A percentile compares a stretch with the other conserved stretches of the same genome.
Evolutionary conservation across 2,329 filamentous ascomycete genomes (phyloP).

Genomic region (Tolypocladium sp.): DNA sequence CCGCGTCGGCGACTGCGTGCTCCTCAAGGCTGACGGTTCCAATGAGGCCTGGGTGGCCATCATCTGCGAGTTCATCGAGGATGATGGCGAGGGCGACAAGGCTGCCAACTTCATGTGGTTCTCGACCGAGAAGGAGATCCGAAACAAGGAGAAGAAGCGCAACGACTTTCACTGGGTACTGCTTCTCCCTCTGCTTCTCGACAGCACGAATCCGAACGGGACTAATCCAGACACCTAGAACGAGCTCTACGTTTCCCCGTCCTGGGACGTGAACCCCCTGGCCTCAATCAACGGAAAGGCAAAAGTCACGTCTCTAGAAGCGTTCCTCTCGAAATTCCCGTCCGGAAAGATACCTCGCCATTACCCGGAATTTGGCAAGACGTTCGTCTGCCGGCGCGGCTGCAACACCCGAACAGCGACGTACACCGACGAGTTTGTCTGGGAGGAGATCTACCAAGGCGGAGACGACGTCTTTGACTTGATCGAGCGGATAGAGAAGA

Average conservation of each 20-base stretch:
- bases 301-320: slow-evolving; percentile 61
- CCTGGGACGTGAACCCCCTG: slow-evolving; percentile 80
- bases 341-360: slow-evolving; percentile 64
- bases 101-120: slow-evolving; percentile 94
- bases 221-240: slow-evolving; percentile 40
- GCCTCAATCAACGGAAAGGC: slow-evolving; percentile 88
- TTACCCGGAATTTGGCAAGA: slow-evolving; percentile 69
- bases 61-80: slow-evolving; percentile 71
- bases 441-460: slow-evolving; percentile 77
- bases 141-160: slow-evolving; percentile 73
- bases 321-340: slow-evolving; percentile 62
- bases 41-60: slow-evolving; percentile 91
- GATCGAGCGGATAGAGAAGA: slow-evolving; percentile 56
- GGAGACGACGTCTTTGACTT: slow-evolving; percentile 54
- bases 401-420: slow-evolving; percentile 82
- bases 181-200: neutral
- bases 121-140: slow-evolving; percentile 80
- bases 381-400: slow-evolving; percentile 81
- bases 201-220: neutral
- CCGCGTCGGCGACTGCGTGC: slow-evolving; percentile 69
- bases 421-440: slow-evolving; percentile 86
- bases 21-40: slow-evolving; percentile 78
- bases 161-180: slow-evolving; percentile 63
- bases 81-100: slow-evolving; percentile 57
- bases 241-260: slow-evolving; percentile 83